These are phyloP conservation scores for Microsporum audouinii DNA, from an alignment of 2,329 filamentous ascomycete species.

Conservation along the genomic window DNA sequence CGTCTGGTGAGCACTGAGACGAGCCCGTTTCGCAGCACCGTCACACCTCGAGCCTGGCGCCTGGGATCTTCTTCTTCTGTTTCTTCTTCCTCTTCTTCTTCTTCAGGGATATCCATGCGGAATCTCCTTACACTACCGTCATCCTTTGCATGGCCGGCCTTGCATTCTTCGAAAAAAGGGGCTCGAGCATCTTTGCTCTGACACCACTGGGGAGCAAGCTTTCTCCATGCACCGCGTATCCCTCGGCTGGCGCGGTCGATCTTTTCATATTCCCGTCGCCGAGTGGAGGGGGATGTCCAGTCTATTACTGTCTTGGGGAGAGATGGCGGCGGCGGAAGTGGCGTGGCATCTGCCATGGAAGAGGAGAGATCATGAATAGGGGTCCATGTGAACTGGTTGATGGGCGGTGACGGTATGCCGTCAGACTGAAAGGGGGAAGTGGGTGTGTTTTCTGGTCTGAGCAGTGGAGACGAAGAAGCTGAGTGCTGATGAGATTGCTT, in stretches of 20 bases:
- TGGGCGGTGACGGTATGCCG: slow-evolving; percentile 1
- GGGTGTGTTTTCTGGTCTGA: slow-evolving; percentile 86
- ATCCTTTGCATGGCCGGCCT: slow-evolving; percentile 27
- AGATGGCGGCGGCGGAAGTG: slow-evolving; percentile 13
- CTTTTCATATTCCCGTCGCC: slow-evolving; percentile 42
- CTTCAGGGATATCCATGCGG: slow-evolving; percentile 31
- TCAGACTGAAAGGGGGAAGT: slow-evolving; percentile 6
- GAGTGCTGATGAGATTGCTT: slow-evolving; percentile 50
- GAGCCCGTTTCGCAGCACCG: not conserved
- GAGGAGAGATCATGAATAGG: not conserved
- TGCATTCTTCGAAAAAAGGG: slow-evolving; percentile 34
- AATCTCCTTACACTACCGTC: slow-evolving; percentile 37
- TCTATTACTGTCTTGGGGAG: slow-evolving; percentile 34
- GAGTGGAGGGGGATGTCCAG: slow-evolving; percentile 37
- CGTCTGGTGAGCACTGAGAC: not conserved
- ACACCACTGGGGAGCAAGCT: slow-evolving; percentile 32
- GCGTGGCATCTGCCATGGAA: not conserved
- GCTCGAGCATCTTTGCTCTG: slow-evolving; percentile 24
- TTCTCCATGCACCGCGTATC: slow-evolving; percentile 32
- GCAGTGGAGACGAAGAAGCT: slow-evolving; percentile 83
- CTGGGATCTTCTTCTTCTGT: not conserved
- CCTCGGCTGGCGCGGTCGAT: slow-evolving; percentile 37
- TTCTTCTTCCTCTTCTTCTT: not conserved
- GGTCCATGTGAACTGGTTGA: slow-evolving; percentile 3
- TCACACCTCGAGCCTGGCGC: not conserved